Percentiles rank a stretch among this genome's conserved stretches.
Conservation (phyloP, 2,329 filamentous ascomycete species). For the Cladosporium velox region DNA sequence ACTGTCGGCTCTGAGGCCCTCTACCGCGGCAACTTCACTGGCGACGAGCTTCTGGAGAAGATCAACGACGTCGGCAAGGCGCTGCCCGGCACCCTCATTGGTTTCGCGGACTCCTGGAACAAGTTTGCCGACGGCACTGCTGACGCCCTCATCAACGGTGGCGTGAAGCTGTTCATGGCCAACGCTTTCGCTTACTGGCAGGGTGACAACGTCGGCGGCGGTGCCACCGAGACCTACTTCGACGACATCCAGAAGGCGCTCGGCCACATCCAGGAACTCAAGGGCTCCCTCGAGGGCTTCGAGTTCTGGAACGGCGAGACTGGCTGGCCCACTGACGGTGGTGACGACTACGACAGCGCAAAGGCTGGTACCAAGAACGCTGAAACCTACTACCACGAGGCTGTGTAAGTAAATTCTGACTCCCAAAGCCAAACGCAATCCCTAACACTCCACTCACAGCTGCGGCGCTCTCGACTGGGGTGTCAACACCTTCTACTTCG, state of each 20-base stretch:
- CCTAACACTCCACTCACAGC: constrained; percentile 4
- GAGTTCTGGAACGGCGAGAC: constrained; percentile 72
- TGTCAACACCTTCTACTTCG: constrained; percentile 71
- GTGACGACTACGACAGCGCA: constrained; percentile 63
- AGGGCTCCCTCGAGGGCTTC: constrained; percentile 56
- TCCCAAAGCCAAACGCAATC: background rate
- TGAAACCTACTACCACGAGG: constrained; percentile 60
- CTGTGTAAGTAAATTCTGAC: constrained; percentile 43
- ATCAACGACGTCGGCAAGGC: constrained; percentile 63
- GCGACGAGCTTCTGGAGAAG: constrained; percentile 59
- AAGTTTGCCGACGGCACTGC: constrained; percentile 69
- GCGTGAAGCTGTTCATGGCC: constrained; percentile 63
- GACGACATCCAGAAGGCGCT: constrained; percentile 68
- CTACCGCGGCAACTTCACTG: constrained; percentile 69
- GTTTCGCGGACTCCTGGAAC: constrained; percentile 74
- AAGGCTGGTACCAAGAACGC: constrained; percentile 62
- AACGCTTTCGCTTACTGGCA: constrained; percentile 78
- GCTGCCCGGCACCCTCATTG: constrained; percentile 59
- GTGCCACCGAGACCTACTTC: constrained; percentile 64
- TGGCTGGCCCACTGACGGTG: constrained; percentile 64
- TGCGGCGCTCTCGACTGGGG: constrained; percentile 50
- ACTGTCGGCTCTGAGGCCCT: constrained; percentile 71
- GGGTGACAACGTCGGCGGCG: constrained; percentile 52
- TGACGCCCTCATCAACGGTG: constrained; percentile 61
- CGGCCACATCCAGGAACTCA: constrained; percentile 61